Evolutionary conservation across 495 filamentous ascomycete species (phyloP), one percentile per base, ranked within the genome.

Genomic region (Hypoxylon crocopeplum): DNA sequence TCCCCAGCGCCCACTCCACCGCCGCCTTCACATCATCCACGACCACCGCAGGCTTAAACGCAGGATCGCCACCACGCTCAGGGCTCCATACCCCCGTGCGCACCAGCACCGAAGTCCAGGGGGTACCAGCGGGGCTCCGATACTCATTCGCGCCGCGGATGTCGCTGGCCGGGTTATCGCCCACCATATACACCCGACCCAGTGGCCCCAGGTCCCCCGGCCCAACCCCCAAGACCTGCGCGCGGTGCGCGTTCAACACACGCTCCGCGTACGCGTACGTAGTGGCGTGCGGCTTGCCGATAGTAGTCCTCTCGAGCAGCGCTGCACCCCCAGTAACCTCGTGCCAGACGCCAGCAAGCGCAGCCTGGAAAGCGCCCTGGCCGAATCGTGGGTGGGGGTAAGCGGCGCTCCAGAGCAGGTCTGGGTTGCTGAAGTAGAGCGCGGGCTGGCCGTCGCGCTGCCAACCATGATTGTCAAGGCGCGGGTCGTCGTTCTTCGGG

Each of bases 161-260:
- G 72, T 99, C 94, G 22, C 86, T 90, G 68, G 90, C 90, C 0
- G 94, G 93, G 62, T 98, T 99, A 64, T 99, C 94, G 0, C 94
- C 94, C n/a, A 99, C 81, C 93, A 98, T 97, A 66, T 95, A 98
- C 4, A 99, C 90, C 11, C 77, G 82, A 64, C 75, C 72, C 54
- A 96, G 17, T 70, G 67, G 21, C 48, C 24, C 46, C 56, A 15
- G 61, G 56, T 29, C 70, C 58, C 12, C 64, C 67, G 12, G 37
- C 33, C 3, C 62, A 55, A 33, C 27, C 42, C 19, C 69, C 2
- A 82, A 57, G 24, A 81, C 61, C 12, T 74, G 60, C 19, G 71
- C 69, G 11, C 91, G 80, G 59, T 92, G 86, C 25, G 72, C 73
- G 44, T 77, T 49, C 21, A 99, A 72, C 51, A 88, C 80, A 16